A percentile compares a stretch with the other conserved stretches of the same genome.
phyloP scores from a whole-genome alignment of 805 yeast species.

The Saturnispora sanitii region DNA sequence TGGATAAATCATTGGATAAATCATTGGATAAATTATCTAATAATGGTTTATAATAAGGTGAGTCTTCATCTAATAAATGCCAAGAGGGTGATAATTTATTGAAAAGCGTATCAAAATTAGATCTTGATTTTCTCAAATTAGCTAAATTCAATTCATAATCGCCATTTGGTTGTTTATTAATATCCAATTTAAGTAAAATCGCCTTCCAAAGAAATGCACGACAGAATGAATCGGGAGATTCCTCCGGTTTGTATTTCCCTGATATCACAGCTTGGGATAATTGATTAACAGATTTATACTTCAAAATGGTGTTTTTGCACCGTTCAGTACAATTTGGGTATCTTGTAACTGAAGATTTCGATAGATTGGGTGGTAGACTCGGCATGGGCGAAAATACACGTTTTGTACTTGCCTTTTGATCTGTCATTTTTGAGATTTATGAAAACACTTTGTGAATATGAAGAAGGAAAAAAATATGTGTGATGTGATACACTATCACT shows the following conservation, averaged over 20 bases:
- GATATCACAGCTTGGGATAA: conserved; percentile 9
- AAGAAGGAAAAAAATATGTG: neutral
- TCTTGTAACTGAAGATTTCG: neutral
- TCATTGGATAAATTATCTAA: no score
- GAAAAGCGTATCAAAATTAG: conserved; percentile 13
- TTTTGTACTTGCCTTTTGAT: neutral
- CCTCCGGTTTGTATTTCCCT: conserved; percentile 9
- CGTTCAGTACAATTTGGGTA: conserved; percentile 1
- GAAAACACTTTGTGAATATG: neutral
- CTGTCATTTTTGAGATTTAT: neutral
- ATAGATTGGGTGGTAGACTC: neutral
- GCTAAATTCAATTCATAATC: conserved; percentile 15
- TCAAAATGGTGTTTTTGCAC: conserved; percentile 4
- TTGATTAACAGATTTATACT: conserved; percentile 6
- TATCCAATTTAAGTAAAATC: conserved; percentile 10
- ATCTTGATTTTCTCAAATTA: conserved; percentile 15
- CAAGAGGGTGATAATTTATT: conserved; percentile 26
- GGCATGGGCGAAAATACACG: conserved; percentile 7
- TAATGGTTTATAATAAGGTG: conserved; percentile 14
- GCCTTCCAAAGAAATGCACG: conserved; percentile 18
- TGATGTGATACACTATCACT: no score
- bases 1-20: no score
- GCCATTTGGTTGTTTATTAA: conserved; percentile 3
- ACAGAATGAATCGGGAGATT: conserved; percentile 11
- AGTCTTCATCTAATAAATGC: conserved; percentile 23